Percentiles rank a stretch among this genome's conserved stretches.
These are phyloP conservation scores for Gastrolobium bilobum DNA, from an alignment of 306 rosid species.

Conservation along the genomic window DNA sequence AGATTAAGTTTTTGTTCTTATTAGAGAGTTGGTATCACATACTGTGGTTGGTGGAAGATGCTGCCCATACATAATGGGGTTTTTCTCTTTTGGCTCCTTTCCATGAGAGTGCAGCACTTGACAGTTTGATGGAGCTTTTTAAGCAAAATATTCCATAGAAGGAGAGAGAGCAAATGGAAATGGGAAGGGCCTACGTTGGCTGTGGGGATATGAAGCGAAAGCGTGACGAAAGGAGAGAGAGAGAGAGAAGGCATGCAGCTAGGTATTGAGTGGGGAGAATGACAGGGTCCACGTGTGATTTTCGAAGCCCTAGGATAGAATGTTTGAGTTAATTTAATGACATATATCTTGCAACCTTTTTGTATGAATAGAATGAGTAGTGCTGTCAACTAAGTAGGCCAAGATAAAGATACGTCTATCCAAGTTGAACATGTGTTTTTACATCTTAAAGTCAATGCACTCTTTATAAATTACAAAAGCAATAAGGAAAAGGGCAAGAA, in stretches of 20 bases:
- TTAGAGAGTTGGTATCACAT: constrained; percentile 37
- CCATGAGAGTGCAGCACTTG: constrained; percentile 66
- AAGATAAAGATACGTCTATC: constrained; percentile 56
- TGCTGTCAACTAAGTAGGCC: constrained; percentile 67
- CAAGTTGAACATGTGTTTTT: constrained; percentile 54
- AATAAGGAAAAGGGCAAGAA: constrained; percentile 44
- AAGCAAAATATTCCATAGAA: constrained; percentile 53
- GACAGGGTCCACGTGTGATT: constrained; percentile 85
- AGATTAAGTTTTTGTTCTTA: constrained; percentile 44
- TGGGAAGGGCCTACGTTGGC: constrained; percentile 63
- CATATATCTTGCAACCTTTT: constrained; percentile 52
- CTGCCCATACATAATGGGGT: constrained; percentile 50
- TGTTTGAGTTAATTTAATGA: constrained; percentile 57
- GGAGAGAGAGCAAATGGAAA: constrained; percentile 32
- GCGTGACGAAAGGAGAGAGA: constrained; percentile 67
- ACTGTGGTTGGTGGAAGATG: constrained; percentile 54
- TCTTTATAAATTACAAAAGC: constrained; percentile 55
- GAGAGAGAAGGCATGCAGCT: constrained; percentile 61
- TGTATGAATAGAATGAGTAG: constrained; percentile 62
- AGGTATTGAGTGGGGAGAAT: constrained; percentile 60
- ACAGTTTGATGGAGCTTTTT: constrained; percentile 63
- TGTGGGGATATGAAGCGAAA: constrained; percentile 51
- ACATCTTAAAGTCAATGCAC: constrained; percentile 72
- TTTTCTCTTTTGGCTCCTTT: constrained; percentile 54
- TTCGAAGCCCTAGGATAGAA: constrained; percentile 70